Evolutionary conservation across 2,329 filamentous ascomycete genomes (phyloP).

Genomic region (Didymella arachidicola): DNA sequence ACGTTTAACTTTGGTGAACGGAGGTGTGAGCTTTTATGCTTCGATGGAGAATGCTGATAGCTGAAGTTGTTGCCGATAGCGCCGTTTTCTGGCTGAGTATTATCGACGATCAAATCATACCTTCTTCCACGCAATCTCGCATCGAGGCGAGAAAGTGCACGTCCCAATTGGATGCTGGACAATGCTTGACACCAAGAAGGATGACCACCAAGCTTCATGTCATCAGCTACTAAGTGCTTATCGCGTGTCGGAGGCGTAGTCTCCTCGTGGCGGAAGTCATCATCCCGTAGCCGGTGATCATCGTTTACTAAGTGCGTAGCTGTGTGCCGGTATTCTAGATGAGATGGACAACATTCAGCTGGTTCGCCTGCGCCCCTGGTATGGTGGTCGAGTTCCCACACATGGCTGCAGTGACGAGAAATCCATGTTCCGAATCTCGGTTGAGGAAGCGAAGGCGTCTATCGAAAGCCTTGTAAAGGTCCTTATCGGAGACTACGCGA

Average conservation of each 20-base stretch:
- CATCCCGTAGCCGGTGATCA: background rate
- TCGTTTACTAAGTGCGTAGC: background rate
- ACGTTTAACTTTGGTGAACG: background rate
- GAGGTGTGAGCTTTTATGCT: background rate
- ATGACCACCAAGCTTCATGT: background rate
- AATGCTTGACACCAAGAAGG: background rate
- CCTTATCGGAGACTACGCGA: background rate
- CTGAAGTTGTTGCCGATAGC: background rate
- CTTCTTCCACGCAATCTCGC: background rate
- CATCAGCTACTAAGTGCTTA: background rate
- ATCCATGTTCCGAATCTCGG: background rate
- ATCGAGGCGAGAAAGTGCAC: background rate
- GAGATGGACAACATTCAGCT: background rate
- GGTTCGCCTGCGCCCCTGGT: background rate
- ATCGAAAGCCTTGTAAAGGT: background rate
- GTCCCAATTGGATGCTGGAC: background rate
- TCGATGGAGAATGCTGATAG: background rate
- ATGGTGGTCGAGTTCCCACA: background rate
- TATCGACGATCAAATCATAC: background rate
- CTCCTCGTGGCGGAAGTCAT: background rate
- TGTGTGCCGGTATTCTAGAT: background rate
- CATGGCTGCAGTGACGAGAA: background rate
- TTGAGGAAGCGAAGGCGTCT: background rate
- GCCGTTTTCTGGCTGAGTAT: background rate
- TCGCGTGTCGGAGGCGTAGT: background rate